phyloP scores from a whole-genome alignment of 257 asterid genomes.

The Mitragyna speciosa region DNA sequence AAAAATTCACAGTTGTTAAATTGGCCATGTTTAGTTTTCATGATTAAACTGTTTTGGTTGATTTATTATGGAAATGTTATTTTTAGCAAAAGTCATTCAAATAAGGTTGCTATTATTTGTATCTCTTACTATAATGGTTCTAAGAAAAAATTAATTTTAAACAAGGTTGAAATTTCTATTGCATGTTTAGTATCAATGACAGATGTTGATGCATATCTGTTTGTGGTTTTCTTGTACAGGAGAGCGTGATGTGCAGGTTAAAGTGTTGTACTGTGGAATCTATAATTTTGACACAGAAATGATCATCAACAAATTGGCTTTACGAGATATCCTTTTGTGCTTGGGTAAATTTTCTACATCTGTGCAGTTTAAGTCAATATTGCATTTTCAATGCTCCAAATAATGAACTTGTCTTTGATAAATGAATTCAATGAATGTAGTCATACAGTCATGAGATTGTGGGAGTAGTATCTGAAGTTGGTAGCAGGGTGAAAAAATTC shows the following conservation, averaged over 20 bases:
- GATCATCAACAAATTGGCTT: slow-evolving; percentile 38
- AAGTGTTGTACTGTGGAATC: slow-evolving; percentile 47
- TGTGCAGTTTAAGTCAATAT: background rate
- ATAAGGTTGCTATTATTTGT: too few relatives aligned
- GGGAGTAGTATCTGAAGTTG: slow-evolving; percentile 24
- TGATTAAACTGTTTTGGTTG: too few relatives aligned
- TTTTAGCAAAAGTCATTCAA: too few relatives aligned
- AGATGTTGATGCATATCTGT: background rate
- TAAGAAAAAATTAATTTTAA: too few relatives aligned
- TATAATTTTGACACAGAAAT: slow-evolving; percentile 40
- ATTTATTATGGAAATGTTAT: too few relatives aligned
- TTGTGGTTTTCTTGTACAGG: slow-evolving; percentile 11
- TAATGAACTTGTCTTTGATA: background rate
- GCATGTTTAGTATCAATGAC: too few relatives aligned
- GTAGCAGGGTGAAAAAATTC: slow-evolving; percentile 37
- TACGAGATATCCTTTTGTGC: slow-evolving; percentile 37
- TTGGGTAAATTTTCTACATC: slow-evolving; percentile 26
- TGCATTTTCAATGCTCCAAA: background rate
- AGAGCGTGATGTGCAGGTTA: slow-evolving; percentile 46
- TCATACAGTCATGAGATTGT: slow-evolving; percentile 13
- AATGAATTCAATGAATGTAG: background rate
- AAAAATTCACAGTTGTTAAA: too few relatives aligned
- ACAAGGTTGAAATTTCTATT: too few relatives aligned
- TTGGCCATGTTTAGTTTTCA: too few relatives aligned
- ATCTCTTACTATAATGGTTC: too few relatives aligned